These are phyloP conservation scores for Fragilariopsis cylindrus DNA, from an alignment of 108 stramenopile species.

Conservation along the genomic window DNA sequence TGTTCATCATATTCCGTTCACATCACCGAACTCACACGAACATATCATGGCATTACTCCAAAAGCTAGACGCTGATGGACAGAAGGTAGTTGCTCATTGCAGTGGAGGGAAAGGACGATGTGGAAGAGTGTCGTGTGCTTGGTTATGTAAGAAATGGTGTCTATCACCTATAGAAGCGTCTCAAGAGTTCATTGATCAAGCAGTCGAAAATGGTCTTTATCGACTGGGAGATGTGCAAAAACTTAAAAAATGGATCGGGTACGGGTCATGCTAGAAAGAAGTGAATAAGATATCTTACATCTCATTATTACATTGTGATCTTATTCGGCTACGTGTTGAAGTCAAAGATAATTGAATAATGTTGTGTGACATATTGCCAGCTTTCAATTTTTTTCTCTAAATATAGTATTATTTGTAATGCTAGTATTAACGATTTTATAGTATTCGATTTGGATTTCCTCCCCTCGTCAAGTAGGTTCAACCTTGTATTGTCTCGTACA, in stretches of 20 bases:
- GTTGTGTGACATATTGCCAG: too few species aligned
- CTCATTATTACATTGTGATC: too few species aligned
- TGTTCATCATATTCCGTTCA: conserved; percentile 33
- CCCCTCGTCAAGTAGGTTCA: too few species aligned
- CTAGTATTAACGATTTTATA: background rate
- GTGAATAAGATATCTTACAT: background rate
- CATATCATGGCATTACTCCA: conserved; percentile 22
- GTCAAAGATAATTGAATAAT: too few species aligned
- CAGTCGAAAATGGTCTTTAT: conserved; percentile 39
- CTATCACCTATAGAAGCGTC: conserved; percentile 44
- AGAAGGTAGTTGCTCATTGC: conserved; percentile 51
- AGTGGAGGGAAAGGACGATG: conserved; percentile 54
- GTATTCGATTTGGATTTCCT: too few species aligned
- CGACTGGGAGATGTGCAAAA: conserved; percentile 43
- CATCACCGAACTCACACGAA: conserved; percentile 19
- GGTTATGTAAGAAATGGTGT: conserved; percentile 45
- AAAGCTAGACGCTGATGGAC: conserved; percentile 20
- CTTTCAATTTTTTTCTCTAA: background rate
- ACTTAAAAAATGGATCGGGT: conserved; percentile 36
- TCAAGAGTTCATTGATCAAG: conserved; percentile 42
- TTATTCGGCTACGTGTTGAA: too few species aligned
- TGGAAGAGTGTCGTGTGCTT: conserved; percentile 54
- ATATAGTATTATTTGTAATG: background rate
- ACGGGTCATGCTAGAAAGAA: conserved; percentile 19
- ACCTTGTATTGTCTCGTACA: too few species aligned